Base-by-base conservation (phyloP, 208 protist genomes). In the Leishmania gerbilli region DNA sequence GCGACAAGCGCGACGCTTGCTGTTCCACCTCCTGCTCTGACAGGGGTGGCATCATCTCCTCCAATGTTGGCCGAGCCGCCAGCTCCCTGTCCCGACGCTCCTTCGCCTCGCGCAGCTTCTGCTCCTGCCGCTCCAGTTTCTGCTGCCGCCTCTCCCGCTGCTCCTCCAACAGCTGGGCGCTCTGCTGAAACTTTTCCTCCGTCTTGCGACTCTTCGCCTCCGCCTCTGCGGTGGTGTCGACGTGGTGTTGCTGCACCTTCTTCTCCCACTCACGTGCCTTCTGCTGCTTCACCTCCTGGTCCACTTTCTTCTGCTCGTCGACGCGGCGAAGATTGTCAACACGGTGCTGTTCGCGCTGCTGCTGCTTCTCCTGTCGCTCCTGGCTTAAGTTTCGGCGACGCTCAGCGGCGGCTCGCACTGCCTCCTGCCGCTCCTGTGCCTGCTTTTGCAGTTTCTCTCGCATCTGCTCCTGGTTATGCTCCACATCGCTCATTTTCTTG, bases 381-480 rank as follows among this genome's bases (percentile, higher is more conserved):
- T 95, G 88, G 42, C 91, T 95, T 45, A 97, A 65, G 81, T 93
- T 92, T 13, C 87, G 75, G 24, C 92, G 89, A 21, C 92, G 87
- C 85, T 95, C 91, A 24, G 92, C 94, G 1, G 88, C 94, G n/a
- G 92, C 94, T 2, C 84, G 78, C 72, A 93, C 87, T 19, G 94
- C 94, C 75, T 97, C 92, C 75, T 96, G 90, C 60, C 88, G 83
- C 78, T 94, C 94, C 75, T 92, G 88, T 3, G 84, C 84, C 34
- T 87, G 79, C 19, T 87, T 89, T 80, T 93, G 90, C 53, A 83
- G 77, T 75, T 92, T 93, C 76, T 96, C 94, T 37, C 90, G 84
- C 74, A 90, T 87, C 75, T 93, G 90, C 65, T 95, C 91, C 76
- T 93, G 91, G 51, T 95, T 93, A 47, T 95, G 94, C 65, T 94